Base-by-base conservation (phyloP, 306 rosid species). In the Erythrophleum fordii region DNA sequence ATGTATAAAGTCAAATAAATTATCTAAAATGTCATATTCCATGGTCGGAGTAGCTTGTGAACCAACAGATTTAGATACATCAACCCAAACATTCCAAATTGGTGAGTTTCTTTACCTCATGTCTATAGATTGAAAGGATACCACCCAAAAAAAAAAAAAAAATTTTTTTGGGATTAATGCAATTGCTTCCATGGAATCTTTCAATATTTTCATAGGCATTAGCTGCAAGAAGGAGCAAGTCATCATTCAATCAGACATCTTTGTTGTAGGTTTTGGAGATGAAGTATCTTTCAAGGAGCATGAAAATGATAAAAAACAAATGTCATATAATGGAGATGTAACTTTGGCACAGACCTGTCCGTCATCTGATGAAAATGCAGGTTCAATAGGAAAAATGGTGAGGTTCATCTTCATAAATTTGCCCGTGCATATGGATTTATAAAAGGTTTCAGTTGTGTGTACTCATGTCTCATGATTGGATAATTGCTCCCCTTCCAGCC, bases 1-100 rank as follows among this genome's bases (percentile, higher is more conserved):
- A 31, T 17, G 83, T 77, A 25, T 85, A 35, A 59, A 25, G 45
- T 85, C 85, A 58, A 68, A 42, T 81, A 78, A 74, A 68, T 73
- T 48, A 78, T 73, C 41, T 49, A 81, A 64, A 81, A 17, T 13
- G 49, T 22, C 73, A 67, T 44, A 44, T 35, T 60, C 81, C 16
- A 37, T 28, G 46, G 80, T 49, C 45, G 53, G 49, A 77, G 35
- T 39, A 22, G 46, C 70, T 29, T 18, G 55, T 41, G 78, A 60
- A 73, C 25, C 72, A 72, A 35, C 16, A 73, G 68, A 49, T 81
- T 68, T 73, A n/a, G 75, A 49, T 39, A 11, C 59, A 29, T 59
- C 81, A 31, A 41, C 25, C 58, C 81, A 51, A 73, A 59, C 61
- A 22, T 68, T 48, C 77, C 75, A 73, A 5, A 23, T 49, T 58